phyloP scores from a whole-genome alignment of 768 basidiomycete genomes.

The Omphalotus guepiniiformis region DNA sequence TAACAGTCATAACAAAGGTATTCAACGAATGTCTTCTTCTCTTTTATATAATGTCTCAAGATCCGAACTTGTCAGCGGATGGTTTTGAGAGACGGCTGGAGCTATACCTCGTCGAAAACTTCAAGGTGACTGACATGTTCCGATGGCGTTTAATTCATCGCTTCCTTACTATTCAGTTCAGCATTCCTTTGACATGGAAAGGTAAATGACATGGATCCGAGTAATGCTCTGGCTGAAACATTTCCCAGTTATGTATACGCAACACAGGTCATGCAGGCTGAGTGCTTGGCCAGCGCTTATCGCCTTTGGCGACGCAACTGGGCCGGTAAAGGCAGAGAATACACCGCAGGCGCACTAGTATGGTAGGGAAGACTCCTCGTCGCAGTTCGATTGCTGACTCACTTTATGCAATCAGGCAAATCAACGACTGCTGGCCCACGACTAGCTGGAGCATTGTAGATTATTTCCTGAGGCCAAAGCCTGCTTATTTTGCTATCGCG shows the following conservation, averaged over 20 bases:
- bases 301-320: conserved; percentile 91
- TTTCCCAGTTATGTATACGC: conserved; percentile 78
- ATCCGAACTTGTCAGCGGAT: conserved; percentile 57
- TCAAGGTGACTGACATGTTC: conserved; percentile 33
- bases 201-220: conserved; percentile 33
- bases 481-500: conserved; percentile 82
- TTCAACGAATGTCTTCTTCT: neutral
- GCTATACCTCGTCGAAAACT: conserved; percentile 94
- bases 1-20: conserved; percentile 7
- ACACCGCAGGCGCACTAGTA: conserved; percentile 87
- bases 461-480: conserved; percentile 92
- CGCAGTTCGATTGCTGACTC: conserved; percentile 3
- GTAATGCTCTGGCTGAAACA: conserved; percentile 11
- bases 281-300: conserved; percentile 83
- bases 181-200: conserved; percentile 83
- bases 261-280: conserved; percentile 96
- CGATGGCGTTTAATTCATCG: neutral
- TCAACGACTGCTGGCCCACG: conserved; percentile 92
- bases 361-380: conserved; percentile 69
- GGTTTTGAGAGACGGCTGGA: conserved; percentile 82
- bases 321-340: conserved; percentile 80
- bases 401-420: conserved; percentile 31
- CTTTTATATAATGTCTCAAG: conserved; percentile 31
- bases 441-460: conserved; percentile 94
- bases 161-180: conserved; percentile 18